A percentile compares a stretch with the other conserved stretches of the same genome.
Conservation (phyloP, 1,284 basidiomycete species). For the Marasmius tenuissimus region DNA sequence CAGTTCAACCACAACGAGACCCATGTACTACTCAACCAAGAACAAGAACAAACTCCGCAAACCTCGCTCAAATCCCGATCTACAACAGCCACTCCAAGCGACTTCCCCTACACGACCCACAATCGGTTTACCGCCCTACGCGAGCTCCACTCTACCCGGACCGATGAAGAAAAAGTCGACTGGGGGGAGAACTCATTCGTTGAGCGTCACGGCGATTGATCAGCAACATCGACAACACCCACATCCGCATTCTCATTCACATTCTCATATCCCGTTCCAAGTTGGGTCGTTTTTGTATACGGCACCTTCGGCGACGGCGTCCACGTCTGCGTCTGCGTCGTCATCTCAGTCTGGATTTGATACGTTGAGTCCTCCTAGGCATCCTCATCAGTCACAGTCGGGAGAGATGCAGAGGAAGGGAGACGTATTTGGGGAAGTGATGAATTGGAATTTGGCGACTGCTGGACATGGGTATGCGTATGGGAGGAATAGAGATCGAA, state of each 20-base stretch:
- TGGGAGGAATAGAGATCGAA: neutral
- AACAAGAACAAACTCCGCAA: conserved; percentile 9
- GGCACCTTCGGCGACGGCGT: no score
- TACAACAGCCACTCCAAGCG: conserved; percentile 3
- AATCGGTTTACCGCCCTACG: conserved; percentile 32
- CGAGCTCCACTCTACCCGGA: neutral
- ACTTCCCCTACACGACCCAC: conserved; percentile 18
- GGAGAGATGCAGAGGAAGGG: conserved; percentile 24
- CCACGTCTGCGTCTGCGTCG: neutral
- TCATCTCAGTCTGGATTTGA: neutral
- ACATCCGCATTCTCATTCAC: neutral
- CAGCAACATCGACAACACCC: no score
- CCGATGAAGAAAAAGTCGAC: neutral
- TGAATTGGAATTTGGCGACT: conserved; percentile 53
- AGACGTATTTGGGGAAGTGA: conserved; percentile 65
- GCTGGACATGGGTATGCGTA: neutral
- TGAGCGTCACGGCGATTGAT: conserved; percentile 75
- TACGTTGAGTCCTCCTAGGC: neutral
- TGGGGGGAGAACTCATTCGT: conserved; percentile 64
- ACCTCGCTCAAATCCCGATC: conserved; percentile 14
- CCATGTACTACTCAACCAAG: neutral
- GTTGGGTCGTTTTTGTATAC: no score
- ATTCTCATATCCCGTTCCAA: no score
- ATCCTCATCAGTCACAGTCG: neutral
- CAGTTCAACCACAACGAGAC: no score